These are phyloP conservation scores for Penicillium daleae DNA, from an alignment of 495 filamentous ascomycete species.

Conservation along the genomic window DNA sequence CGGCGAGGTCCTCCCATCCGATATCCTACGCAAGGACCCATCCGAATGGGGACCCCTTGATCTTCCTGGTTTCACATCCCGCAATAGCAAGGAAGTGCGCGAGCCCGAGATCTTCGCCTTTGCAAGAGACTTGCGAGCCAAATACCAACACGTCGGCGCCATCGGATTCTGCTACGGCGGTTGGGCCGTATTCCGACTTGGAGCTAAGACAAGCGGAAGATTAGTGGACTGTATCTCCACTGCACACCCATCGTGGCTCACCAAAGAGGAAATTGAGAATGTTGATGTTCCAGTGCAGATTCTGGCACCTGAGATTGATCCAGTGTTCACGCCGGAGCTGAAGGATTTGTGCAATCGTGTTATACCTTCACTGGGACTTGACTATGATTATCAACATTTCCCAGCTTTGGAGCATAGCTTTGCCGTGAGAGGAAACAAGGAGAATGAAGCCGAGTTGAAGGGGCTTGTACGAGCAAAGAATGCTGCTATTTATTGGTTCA, in stretches of 20 bases:
- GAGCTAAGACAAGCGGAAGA: slow-evolving; percentile 25
- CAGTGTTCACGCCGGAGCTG: slow-evolving; percentile 50
- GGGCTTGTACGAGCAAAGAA: slow-evolving; percentile 22
- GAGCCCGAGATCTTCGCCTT: slow-evolving; percentile 57
- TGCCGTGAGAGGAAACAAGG: slow-evolving; percentile 48
- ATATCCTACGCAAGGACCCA: slow-evolving; percentile 37
- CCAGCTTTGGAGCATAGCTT: slow-evolving; percentile 57
- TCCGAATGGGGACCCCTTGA: slow-evolving; percentile 43
- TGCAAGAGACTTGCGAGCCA: slow-evolving; percentile 46
- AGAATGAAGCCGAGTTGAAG: slow-evolving; percentile 27
- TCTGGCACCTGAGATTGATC: slow-evolving; percentile 60
- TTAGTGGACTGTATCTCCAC: slow-evolving; percentile 60
- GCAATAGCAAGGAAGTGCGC: slow-evolving; percentile 50
- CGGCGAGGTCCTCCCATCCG: slow-evolving; percentile 38
- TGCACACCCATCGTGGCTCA: slow-evolving; percentile 57
- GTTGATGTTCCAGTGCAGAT: slow-evolving; percentile 60
- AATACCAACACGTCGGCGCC: slow-evolving; percentile 52
- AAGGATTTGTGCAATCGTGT: slow-evolving; percentile 50
- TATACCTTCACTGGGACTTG: slow-evolving; percentile 45
- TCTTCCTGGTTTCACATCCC: slow-evolving; percentile 35
- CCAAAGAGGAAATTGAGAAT: slow-evolving; percentile 53
- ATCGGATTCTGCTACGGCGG: slow-evolving; percentile 62
- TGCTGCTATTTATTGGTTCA: slow-evolving; percentile 26
- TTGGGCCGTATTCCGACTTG: slow-evolving; percentile 41
- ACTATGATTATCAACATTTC: slow-evolving; percentile 63